Evolutionary conservation across 306 rosid genomes (phyloP).

Genomic region (Gynostemma pentaphyllum): DNA sequence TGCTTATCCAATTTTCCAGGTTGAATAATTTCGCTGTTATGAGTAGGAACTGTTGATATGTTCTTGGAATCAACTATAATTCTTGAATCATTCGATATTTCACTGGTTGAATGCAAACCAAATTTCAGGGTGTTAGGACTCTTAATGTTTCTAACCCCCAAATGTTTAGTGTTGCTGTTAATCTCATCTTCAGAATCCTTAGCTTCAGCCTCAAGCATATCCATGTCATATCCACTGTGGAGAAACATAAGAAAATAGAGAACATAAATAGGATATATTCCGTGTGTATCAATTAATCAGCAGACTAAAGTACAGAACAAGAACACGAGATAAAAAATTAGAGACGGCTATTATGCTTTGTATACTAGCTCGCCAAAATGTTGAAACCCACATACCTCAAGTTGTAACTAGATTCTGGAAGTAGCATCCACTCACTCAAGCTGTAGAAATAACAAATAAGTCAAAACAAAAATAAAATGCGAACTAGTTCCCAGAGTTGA

Average conservation of each 20-base stretch:
- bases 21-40: constrained; percentile 7
- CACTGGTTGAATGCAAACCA: constrained; percentile 15
- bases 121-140: constrained; percentile 34
- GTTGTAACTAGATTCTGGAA: constrained; percentile 58
- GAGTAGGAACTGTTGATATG: neutral
- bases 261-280: constrained; percentile 3
- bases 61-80: constrained; percentile 5
- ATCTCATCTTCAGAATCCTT: constrained; percentile 90
- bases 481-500: neutral
- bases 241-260: constrained; percentile 19
- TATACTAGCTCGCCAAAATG: neutral
- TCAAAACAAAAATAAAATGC: constrained; percentile 1
- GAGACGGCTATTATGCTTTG: neutral
- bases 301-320: constrained; percentile 2
- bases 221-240: constrained; percentile 76
- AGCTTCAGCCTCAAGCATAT: constrained; percentile 61
- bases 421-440: constrained; percentile 70
- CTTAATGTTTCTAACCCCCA: constrained; percentile 22
- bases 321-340: neutral
- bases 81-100: constrained; percentile 9
- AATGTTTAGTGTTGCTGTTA: constrained; percentile 29
- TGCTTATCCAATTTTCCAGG: constrained; percentile 15
- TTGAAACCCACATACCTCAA: constrained; percentile 36
- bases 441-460: constrained; percentile 29
- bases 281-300: neutral